Base-by-base conservation (phyloP, 768 basidiomycete genomes). In the Inosperma sp. region DNA sequence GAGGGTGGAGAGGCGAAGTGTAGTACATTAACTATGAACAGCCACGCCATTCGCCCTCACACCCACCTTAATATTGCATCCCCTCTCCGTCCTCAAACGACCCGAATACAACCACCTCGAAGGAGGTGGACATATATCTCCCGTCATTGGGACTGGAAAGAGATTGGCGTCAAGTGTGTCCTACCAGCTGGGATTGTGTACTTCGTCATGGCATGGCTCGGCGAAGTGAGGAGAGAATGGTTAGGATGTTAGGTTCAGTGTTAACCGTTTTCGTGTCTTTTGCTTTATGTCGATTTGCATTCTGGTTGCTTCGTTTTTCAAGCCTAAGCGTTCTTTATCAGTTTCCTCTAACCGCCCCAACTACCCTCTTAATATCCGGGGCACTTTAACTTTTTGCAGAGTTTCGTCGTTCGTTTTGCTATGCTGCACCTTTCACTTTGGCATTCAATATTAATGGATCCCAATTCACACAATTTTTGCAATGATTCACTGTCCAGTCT, bases 91-190 rank as follows among this genome's bases (percentile, higher is more conserved):
- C 30, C 16, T 33, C 22, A 30, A 45, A 2, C 45, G 22, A 17
- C 21, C 31, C 14, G 31, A 9, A 23, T 13, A 12, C 46, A 17
- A 27, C 46, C 12, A 7, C 19, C 23, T 26, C 34, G 45, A 25
- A 22, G 53, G 48, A 46, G 39, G 12, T 47, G 56, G 52, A 25
- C 49, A 55, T 78, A 80, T 76, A 77, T 75, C 14, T 81, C 78
- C 13, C 71, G 90, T 48, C 71, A 80, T 43, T 92, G 88, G 90
- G 84, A 93, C 66, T 93, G 91, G 90, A 71, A 65, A 31, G 78
- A 81, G 62, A 86, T 93, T 2, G 71, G 76, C 13, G 63, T 77
- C 51, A 80, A 81, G 63, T 91, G 90, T 59, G 77, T 82, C 40
- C 63, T 91, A 45, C 90, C 90, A 3, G 83, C 84, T 17, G 85